phyloP scores from a whole-genome alignment of 2,329 filamentous ascomycete genomes.

The Plectosphaerella cucumerina region DNA sequence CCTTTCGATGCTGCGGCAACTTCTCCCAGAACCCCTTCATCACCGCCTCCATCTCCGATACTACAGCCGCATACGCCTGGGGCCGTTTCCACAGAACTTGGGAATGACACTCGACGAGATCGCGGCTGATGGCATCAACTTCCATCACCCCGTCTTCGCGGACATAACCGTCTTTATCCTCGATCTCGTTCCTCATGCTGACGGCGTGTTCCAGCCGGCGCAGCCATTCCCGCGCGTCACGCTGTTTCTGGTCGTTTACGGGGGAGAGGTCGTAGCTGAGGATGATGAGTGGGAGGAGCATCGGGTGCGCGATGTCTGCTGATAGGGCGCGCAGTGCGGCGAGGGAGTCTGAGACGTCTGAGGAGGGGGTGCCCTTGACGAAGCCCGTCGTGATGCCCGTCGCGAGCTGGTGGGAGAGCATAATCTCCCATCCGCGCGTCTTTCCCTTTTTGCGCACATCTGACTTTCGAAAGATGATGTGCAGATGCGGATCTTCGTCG shows the following conservation, averaged over 20 bases:
- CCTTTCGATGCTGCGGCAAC: slow-evolving; percentile 13
- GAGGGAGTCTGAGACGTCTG: slow-evolving; percentile 47
- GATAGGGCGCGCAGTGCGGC: slow-evolving; percentile 45
- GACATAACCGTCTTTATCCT: slow-evolving; percentile 51
- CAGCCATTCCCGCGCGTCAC: slow-evolving; percentile 59
- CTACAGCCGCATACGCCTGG: slow-evolving; percentile 54
- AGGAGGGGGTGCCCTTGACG: slow-evolving; percentile 56
- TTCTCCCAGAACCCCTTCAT: slow-evolving; percentile 38
- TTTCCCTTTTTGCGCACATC: slow-evolving; percentile 61
- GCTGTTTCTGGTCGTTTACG: slow-evolving; percentile 57
- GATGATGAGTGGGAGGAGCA: slow-evolving; percentile 56
- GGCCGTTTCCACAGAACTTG: slow-evolving; percentile 61
- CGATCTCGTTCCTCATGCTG: slow-evolving; percentile 56
- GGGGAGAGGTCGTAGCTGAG: slow-evolving; percentile 53
- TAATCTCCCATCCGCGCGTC: slow-evolving; percentile 62
- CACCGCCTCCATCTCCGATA: slow-evolving; percentile 41
- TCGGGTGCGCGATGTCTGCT: slow-evolving; percentile 49
- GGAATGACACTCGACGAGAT: slow-evolving; percentile 60
- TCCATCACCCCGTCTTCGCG: slow-evolving; percentile 45
- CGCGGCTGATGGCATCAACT: slow-evolving; percentile 56
- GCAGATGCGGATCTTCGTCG: slow-evolving; percentile 52
- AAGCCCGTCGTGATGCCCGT: slow-evolving; percentile 55
- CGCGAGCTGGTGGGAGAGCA: slow-evolving; percentile 54
- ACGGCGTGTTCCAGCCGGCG: slow-evolving; percentile 58
- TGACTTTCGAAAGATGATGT: slow-evolving; percentile 62